Evolutionary conservation across 495 filamentous ascomycete genomes (phyloP).

Genomic region (Oidiodendron maius): DNA sequence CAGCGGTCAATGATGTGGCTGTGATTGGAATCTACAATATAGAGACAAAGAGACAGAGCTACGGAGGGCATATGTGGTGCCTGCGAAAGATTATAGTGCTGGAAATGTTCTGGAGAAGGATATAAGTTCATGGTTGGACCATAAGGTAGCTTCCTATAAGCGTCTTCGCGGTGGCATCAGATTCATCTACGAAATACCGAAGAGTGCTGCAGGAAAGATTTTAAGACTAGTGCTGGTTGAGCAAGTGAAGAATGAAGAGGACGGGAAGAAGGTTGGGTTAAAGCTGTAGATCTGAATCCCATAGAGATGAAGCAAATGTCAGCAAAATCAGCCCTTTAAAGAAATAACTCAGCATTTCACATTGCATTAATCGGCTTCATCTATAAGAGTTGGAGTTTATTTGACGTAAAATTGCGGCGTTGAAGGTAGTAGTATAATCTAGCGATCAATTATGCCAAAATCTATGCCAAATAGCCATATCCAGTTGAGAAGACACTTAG

Average conservation of each 20-base stretch:
- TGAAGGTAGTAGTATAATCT: too few species aligned
- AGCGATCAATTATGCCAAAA: too few species aligned
- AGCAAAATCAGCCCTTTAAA: too few species aligned
- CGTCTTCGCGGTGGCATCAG: slow-evolving; percentile 71
- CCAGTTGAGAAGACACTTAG: too few species aligned
- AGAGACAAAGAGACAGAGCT: slow-evolving; percentile 65
- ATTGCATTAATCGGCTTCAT: too few species aligned
- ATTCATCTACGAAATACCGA: slow-evolving; percentile 77
- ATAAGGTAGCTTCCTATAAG: slow-evolving; percentile 54
- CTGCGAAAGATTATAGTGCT: too few species aligned
- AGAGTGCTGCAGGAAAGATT: slow-evolving; percentile 82
- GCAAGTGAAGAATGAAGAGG: slow-evolving; percentile 16
- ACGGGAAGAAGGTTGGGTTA: slow-evolving; percentile 3
- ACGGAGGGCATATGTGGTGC: slow-evolving; percentile 74
- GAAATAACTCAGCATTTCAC: too few species aligned
- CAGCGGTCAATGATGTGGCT: slow-evolving; percentile 61
- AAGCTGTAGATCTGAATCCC: too few species aligned
- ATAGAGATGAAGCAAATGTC: too few species aligned
- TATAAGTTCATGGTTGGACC: slow-evolving; percentile 57
- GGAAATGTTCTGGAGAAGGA: slow-evolving; percentile 48
- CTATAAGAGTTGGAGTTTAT: too few species aligned
- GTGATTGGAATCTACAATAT: slow-evolving; percentile 60
- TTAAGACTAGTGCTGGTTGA: slow-evolving; percentile 57
- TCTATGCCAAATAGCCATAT: too few species aligned
- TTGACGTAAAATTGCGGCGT: too few species aligned